phyloP scores from a whole-genome alignment of 2,329 filamentous ascomycete species.

The Pseudopithomyces chartarum region DNA sequence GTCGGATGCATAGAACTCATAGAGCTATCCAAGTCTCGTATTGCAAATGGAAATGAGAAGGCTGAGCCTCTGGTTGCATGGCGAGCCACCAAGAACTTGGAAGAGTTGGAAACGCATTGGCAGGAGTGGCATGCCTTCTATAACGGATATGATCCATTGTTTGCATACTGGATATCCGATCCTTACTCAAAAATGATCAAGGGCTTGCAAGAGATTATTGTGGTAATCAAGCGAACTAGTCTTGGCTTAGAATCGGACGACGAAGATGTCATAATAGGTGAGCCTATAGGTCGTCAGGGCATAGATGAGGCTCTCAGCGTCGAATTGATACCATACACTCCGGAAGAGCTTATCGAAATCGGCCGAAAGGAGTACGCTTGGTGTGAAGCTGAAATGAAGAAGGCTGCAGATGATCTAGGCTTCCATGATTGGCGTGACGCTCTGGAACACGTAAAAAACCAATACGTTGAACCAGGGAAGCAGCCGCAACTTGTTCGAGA shows the following conservation, averaged over 20 bases:
- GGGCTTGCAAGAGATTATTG: conserved; percentile 44
- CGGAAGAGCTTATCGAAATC: conserved; percentile 60
- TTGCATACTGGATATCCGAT: conserved; percentile 61
- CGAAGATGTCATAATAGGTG: conserved; percentile 59
- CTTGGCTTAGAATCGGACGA: conserved; percentile 52
- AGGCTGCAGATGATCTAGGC: conserved; percentile 55
- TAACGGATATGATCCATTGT: conserved; percentile 60
- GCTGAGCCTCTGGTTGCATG: conserved; percentile 51
- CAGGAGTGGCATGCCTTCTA: conserved; percentile 59
- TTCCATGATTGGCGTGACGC: conserved; percentile 59
- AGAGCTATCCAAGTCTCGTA: conserved; percentile 34
- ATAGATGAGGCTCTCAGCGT: conserved; percentile 59
- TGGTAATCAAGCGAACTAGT: conserved; percentile 49
- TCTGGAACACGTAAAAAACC: conserved; percentile 61
- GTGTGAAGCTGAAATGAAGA: conserved; percentile 62
- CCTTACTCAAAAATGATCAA: conserved; percentile 51
- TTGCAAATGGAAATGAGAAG: conserved; percentile 42
- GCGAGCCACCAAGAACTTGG: conserved; percentile 52
- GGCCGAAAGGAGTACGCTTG: conserved; percentile 59
- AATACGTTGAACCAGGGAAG: conserved; percentile 59
- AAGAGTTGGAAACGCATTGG: conserved; percentile 49
- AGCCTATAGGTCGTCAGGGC: conserved; percentile 60
- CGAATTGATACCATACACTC: conserved; percentile 64
- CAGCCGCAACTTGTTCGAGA: conserved; percentile 59
- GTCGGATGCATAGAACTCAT: conserved; percentile 44